Percentiles rank a stretch among this genome's conserved stretches.
phyloP scores from a whole-genome alignment of 2,329 filamentous ascomycete species.

The Fusarium chuoi region DNA sequence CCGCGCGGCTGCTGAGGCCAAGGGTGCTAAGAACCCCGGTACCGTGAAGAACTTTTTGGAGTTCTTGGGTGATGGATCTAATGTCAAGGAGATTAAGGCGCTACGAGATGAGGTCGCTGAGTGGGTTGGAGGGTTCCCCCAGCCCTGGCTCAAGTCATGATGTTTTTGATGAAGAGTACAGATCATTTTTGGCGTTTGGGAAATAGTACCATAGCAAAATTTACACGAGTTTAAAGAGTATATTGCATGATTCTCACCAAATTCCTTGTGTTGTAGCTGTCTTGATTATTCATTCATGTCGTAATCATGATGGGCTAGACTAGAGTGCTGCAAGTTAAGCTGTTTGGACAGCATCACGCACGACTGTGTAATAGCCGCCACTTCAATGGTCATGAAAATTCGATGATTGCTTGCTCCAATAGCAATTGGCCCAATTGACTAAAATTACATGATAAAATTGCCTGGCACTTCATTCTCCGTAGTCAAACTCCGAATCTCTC shows the following conservation, averaged over 20 bases:
- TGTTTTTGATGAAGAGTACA: constrained; percentile 6
- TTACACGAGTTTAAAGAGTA: background rate
- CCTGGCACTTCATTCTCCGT: constrained; percentile 19
- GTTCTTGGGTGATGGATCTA: constrained; percentile 72
- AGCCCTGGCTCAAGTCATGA: constrained; percentile 45
- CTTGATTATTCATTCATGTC: background rate
- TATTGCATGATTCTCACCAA: background rate
- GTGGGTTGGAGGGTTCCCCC: constrained; percentile 67
- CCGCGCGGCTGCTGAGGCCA: constrained; percentile 71
- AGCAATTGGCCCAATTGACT: background rate
- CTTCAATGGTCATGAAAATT: background rate
- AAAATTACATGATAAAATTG: constrained; percentile 17
- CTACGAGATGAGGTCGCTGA: constrained; percentile 75
- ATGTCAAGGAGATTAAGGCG: constrained; percentile 73
- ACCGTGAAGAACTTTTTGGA: constrained; percentile 73
- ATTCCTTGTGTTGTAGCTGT: background rate
- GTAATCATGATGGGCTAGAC: constrained; percentile 9
- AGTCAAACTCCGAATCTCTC: constrained; percentile 14
- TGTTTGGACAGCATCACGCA: background rate
- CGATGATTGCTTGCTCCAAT: background rate
- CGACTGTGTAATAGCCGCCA: background rate
- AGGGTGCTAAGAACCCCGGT: constrained; percentile 70
- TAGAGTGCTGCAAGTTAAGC: background rate
- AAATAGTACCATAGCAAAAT: constrained; percentile 16
- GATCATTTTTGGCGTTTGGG: constrained; percentile 22